Evolutionary conservation across 2,329 filamentous ascomycete genomes (phyloP), one percentile per base, ranked within the genome.

Genomic region (Talaromyces sp.): DNA sequence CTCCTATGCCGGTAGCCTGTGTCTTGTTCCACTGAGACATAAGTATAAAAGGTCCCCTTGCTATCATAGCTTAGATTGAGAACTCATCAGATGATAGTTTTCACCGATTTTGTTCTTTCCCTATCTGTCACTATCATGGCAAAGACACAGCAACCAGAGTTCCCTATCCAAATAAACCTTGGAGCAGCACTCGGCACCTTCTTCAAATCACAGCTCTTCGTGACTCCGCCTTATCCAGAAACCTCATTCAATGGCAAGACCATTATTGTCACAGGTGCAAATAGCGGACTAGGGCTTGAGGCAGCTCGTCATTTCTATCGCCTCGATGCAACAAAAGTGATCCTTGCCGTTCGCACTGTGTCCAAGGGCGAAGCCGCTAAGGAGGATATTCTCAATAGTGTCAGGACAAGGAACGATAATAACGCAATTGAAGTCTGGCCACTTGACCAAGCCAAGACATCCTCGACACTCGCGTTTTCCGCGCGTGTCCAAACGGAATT

Each of bases 211-310:
- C 61, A 63, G 27, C 39, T 63, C 4, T 63, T 63, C 50, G 31
- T 63, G 25, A 63, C 61, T 2, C 61, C 52, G 5, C 52, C 25
- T 1, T 63, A 39, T 10, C 61, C 61, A 49, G 8, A 2, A 2
- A n/a, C 47, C 3, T 39, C 61, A 31, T 68, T 71, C 13, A 69
- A 73, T 0, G 73, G 13, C 0, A 72, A 80, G 62, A 78, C 77
- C 0, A 79, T 80, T 52, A 80, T 86, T 50, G 73, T 86, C 19
- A 85, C 83, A 0, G 84, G 84, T 11, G 9, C 35, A 11, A 13
- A 37, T 37, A 37, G 9, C 13, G 35, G 35, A 10, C 35, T 37
- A 10, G 84, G 84, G 0, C 74, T 82, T 15, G 80, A 82, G 64
- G 72, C 78, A 1, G 73, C 78, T 9, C 70, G 73, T 0, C 79